Evolutionary conservation across 1,284 basidiomycete genomes (phyloP).

Genomic region (Neotropicomus parvogracilis): DNA sequence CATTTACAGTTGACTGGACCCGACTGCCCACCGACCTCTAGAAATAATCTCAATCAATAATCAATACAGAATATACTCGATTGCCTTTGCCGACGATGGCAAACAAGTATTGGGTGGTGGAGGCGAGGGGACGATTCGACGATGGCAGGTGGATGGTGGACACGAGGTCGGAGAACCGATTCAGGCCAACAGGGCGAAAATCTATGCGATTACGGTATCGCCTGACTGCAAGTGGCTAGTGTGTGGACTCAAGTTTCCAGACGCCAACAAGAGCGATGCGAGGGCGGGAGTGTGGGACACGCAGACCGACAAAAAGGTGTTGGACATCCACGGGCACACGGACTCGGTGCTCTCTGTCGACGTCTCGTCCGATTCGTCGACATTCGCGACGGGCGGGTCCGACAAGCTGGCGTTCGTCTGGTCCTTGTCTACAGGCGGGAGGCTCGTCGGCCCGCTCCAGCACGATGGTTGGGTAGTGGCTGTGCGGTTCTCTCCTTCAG

Average conservation of each 20-base stretch:
- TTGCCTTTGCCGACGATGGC: slow-evolving; percentile 3
- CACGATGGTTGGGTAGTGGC: background rate
- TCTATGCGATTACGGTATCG: slow-evolving; percentile 3
- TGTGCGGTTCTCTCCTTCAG: background rate
- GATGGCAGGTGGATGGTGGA: slow-evolving; percentile 7
- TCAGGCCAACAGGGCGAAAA: background rate
- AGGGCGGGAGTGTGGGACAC: slow-evolving; percentile 2
- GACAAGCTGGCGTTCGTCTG: slow-evolving; percentile 5
- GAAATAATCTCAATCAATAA: background rate
- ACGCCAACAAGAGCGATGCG: background rate
- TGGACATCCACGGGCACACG: background rate
- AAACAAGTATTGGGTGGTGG: background rate
- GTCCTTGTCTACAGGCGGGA: background rate
- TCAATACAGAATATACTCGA: background rate
- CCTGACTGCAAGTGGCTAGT: slow-evolving; percentile 11
- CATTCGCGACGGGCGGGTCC: background rate
- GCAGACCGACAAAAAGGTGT: background rate
- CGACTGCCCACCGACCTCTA: background rate
- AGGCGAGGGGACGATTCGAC: background rate
- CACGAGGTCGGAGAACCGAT: background rate
- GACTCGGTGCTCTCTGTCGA: background rate
- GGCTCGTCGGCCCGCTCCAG: background rate
- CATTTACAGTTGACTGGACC: too few relatives aligned
- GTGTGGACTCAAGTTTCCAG: background rate
- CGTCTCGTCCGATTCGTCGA: slow-evolving; percentile 4